A percentile compares a stretch with the other conserved stretches of the same genome.
phyloP scores from a whole-genome alignment of 495 filamentous ascomycete genomes.

The Aspergillus cristatus region DNA sequence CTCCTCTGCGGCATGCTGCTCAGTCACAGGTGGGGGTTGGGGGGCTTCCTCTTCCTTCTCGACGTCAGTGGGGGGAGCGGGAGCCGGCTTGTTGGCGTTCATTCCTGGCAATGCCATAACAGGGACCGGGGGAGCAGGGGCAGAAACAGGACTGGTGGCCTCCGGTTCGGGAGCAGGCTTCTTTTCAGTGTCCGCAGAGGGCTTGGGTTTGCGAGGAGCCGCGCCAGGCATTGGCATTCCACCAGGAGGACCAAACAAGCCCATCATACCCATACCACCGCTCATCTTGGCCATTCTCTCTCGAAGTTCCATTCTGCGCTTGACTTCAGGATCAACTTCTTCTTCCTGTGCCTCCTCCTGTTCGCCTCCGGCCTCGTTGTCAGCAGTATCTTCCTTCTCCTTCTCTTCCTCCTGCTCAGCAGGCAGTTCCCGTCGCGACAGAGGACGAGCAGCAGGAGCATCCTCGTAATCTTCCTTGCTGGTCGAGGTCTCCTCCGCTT shows the following conservation, averaged over 20 bases:
- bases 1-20: constrained; percentile 40
- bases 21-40: constrained; percentile 25
- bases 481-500: constrained; percentile 64
- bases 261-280: constrained; percentile 94
- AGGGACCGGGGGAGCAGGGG: constrained; percentile 58
- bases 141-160: constrained; percentile 36
- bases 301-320: constrained; percentile 77
- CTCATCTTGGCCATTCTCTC: constrained; percentile 98
- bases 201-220: constrained; percentile 36
- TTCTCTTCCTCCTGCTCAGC: constrained; percentile 33
- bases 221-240: constrained; percentile 49
- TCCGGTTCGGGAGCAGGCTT: constrained; percentile 42
- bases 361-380: constrained; percentile 48
- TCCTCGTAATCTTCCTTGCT: constrained; percentile 69
- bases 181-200: constrained; percentile 59
- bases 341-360: constrained; percentile 76
- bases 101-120: constrained; percentile 72
- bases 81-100: constrained; percentile 35
- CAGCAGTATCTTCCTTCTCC: constrained; percentile 30
- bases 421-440: constrained; percentile 9
- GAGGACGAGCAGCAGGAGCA: constrained; percentile 15
- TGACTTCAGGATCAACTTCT: constrained; percentile 85
- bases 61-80: constrained; percentile 23
- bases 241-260: constrained; percentile 77
- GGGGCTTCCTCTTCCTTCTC: constrained; percentile 37